Conservation (phyloP, 768 basidiomycete species). For the Peribolospora kevripleyi region DNA sequence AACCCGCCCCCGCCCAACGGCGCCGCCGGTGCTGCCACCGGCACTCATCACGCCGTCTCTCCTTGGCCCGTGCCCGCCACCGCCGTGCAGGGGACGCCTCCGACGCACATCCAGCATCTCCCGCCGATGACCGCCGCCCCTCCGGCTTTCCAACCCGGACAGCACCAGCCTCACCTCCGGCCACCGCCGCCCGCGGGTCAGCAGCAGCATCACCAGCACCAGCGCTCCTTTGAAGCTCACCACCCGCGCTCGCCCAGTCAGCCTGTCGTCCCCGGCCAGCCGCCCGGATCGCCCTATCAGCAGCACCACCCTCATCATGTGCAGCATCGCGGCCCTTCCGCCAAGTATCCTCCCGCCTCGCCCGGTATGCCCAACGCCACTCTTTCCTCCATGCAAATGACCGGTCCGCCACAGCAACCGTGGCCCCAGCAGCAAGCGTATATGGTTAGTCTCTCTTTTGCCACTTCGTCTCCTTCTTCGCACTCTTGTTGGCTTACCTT, state of each 20-base stretch:
- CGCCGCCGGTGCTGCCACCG: background rate
- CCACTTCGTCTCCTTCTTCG: background rate
- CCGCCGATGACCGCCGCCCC: constrained; percentile 8
- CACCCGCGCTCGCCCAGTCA: background rate
- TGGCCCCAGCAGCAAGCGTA: too few relatives aligned
- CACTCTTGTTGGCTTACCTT: background rate
- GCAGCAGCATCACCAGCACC: background rate
- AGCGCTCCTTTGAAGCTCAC: background rate
- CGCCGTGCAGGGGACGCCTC: background rate
- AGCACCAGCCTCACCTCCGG: background rate
- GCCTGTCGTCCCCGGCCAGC: background rate
- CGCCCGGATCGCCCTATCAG: background rate
- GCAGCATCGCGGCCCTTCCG: background rate
- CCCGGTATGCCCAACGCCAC: constrained; percentile 11
- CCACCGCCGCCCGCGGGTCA: background rate
- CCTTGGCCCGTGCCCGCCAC: background rate
- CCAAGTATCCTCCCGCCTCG: constrained; percentile 7
- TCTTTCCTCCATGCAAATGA: too few relatives aligned
- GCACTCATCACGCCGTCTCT: constrained; percentile 2
- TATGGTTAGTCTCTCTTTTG: background rate
- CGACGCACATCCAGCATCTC: constrained; percentile 3
- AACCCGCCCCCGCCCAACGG: background rate
- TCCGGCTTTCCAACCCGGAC: background rate
- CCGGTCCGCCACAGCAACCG: too few relatives aligned
- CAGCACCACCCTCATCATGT: background rate